Base-by-base conservation (phyloP, 2,329 filamentous ascomycete genomes). In the Calcarisporium arbuscula region DNA sequence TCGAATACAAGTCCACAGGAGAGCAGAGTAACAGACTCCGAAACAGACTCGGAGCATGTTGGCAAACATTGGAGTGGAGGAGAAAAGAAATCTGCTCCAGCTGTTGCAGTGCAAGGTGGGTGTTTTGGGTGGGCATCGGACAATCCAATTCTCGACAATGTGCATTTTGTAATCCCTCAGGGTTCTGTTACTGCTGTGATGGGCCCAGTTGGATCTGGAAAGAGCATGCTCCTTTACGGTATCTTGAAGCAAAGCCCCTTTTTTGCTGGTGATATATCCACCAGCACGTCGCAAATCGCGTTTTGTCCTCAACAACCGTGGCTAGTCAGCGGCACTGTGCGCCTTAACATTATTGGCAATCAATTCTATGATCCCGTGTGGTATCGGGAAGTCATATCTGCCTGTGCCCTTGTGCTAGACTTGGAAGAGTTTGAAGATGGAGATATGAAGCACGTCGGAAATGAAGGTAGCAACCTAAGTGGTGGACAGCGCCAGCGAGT, bases 111-210 rank as follows among this genome's bases (percentile, higher is more conserved):
- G n/a, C n/a, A n/a, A n/a, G n/a, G n/a, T n/a, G n/a, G n/a, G n/a
- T n/a, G n/a, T n/a, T n/a, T n/a, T n/a, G n/a, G n/a, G n/a, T n/a
- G n/a, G n/a, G n/a, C n/a, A n/a, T n/a, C n/a, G n/a, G n/a, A n/a
- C n/a, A n/a, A n/a, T n/a, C n/a, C n/a, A n/a, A n/a, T n/a, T n/a
- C n/a, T n/a, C n/a, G n/a, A n/a, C n/a, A n/a, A n/a, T n/a, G n/a
- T n/a, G n/a, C n/a, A n/a, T n/a, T n/a, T n/a, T n/a, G n/a, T n/a
- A n/a, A n/a, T n/a, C n/a, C n/a, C n/a, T n/a, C n/a, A n/a, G n/a
- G n/a, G n/a, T n/a, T n/a, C n/a, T n/a, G n/a, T 58, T 14, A 49
- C 57, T 11, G 50, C 50, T 46, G 3, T 42, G 48, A 3, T 53
- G 51, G 15, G 51, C 50, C 1, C 56, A 46, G 14, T 38, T 57